Evolutionary conservation across 2,329 filamentous ascomycete species (phyloP), one percentile per base, ranked within the genome.

Genomic region (Cladorrhinum sp.): DNA sequence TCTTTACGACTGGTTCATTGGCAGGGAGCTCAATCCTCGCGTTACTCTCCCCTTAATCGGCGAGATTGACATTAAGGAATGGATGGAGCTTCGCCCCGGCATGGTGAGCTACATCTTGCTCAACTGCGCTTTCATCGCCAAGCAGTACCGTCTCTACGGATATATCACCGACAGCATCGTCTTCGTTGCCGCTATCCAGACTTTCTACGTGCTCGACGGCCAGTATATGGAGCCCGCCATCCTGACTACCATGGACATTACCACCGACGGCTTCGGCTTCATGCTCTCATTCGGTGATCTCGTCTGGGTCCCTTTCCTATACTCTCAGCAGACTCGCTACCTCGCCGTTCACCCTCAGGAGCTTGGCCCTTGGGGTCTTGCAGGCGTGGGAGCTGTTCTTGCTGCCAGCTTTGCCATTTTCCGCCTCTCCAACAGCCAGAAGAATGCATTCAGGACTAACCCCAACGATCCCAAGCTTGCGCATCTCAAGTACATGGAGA

Each of bases 1-100:
- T 65, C 76, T 97, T 39, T 97, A 98, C 74, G 94, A 98, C 76
- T 98, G 92, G 86, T 98, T 92, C 77, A 97, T 98, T 66, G 94
- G 94, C 20, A 90, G 94, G 26, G 94, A 98, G 75, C 86, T 98
- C 63, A 98, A 98, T 76, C 94, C 94, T 2, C 91, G 93, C 54
- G 75, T 96, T 62, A 85, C 82, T 0, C 77, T 96, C 23, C 92
- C 92, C 1, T 74, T 96, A 54, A 82, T 96, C 65, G 91, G 92
- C 61, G 89, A 92, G 68, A 82, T 97, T 55, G 94, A 98, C 71
- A 89, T 98, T 76, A 97, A 97, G 77, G 82, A 88, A 62, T 97
- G 88, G 74, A 90, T 90, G 74, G 94, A 98, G 76, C 82, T 97
- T 70, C 87, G 94, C n/a, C 94, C 94, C 0, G 94, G 94, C 53